Evolutionary conservation across 352 stramenopile genomes (phyloP).

Genomic region (Globisporangium yorkense): DNA sequence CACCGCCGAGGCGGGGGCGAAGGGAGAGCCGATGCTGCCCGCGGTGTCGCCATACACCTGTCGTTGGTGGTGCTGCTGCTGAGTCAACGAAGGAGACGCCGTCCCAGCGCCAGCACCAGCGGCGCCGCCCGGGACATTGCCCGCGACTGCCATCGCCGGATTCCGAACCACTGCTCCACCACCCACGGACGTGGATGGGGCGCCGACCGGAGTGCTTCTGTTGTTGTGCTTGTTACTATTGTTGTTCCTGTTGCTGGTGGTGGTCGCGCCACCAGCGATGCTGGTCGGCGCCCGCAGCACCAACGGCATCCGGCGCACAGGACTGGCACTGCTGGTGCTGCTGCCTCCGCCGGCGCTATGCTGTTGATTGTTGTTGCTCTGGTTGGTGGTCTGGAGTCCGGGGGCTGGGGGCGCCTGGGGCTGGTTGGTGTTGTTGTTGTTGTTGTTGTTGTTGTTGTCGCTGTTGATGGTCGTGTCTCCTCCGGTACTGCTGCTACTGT

Average conservation of each 20-base stretch:
- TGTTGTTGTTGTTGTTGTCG: slow-evolving; percentile 1
- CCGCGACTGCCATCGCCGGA: slow-evolving; percentile 5
- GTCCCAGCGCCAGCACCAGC: not conserved
- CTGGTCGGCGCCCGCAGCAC: slow-evolving; percentile 22
- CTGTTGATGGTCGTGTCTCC: not conserved
- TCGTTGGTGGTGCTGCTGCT: slow-evolving; percentile 12
- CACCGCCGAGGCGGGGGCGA: slow-evolving; percentile 14
- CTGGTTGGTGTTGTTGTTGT: slow-evolving; percentile 4
- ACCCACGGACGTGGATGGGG: slow-evolving; percentile 11
- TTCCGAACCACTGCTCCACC: slow-evolving; percentile 5
- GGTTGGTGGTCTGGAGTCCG: not conserved
- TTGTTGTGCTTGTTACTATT: too few relatives aligned
- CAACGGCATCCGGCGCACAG: slow-evolving; percentile 29
- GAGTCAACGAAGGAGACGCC: slow-evolving; percentile 5
- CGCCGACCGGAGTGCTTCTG: slow-evolving; percentile 3
- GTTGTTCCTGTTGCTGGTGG: not conserved
- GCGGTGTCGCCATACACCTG: slow-evolving; percentile 14
- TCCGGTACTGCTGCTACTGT: not conserved
- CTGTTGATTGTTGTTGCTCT: not conserved
- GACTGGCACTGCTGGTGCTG: slow-evolving; percentile 17
- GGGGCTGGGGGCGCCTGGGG: not conserved
- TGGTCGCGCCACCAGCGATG: not conserved
- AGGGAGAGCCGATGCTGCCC: slow-evolving; percentile 14
- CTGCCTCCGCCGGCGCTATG: slow-evolving; percentile 15
- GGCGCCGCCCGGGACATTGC: too few relatives aligned